Base-by-base conservation (phyloP, 257 asterid genomes). In the Gynochthodes officinalis region DNA sequence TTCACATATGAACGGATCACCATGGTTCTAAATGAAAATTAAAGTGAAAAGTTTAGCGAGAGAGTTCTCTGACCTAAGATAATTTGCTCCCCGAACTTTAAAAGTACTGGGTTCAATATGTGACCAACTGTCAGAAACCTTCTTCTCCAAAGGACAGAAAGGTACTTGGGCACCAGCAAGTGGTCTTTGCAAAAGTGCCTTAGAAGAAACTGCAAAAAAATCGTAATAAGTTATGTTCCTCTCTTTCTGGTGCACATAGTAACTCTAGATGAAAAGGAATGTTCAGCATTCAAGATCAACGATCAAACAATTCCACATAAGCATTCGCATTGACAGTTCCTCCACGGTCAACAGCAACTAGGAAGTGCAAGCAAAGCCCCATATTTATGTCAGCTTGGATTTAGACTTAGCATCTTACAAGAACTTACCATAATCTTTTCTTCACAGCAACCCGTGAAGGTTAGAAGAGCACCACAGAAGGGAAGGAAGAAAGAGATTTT, bases 91-190 rank as follows among this genome's bases (percentile, higher is more conserved):
- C 73, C 99, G 85, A 74, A 95, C 85, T 80, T 85, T 86, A 76
- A 92, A 95, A 69, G 89, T 84, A 72, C 95, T 87, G 0, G 98
- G 94, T 76, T 90, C 97, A 67, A 92, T 82, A 4, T 79, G 89
- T 15, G 99, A 95, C 99, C 99, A 95, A 84, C 88, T 92, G 75
- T 90, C 94, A 0, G 93, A 87, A 67, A 90, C 85, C 82, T 88
- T 87, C 89, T 95, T 95, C 76, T 89, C 98, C 79, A 86, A 64
- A 33, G 96, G 98, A 64, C 94, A 90, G 64, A 82, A 89, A 2
- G 98, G 97, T 61, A 95, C 95, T 79, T 95, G 99, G 50, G 98
- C 81, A 75, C 99, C 99, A 43, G 98, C 97, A 70, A 86, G 71
- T 32, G 98, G 99, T 73, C 94, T 88, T 64, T 76, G 95, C 64